Evolutionary conservation across 1,284 basidiomycete species (phyloP), one percentile per base, ranked within the genome.

Genomic region (Ustilago nuda): DNA sequence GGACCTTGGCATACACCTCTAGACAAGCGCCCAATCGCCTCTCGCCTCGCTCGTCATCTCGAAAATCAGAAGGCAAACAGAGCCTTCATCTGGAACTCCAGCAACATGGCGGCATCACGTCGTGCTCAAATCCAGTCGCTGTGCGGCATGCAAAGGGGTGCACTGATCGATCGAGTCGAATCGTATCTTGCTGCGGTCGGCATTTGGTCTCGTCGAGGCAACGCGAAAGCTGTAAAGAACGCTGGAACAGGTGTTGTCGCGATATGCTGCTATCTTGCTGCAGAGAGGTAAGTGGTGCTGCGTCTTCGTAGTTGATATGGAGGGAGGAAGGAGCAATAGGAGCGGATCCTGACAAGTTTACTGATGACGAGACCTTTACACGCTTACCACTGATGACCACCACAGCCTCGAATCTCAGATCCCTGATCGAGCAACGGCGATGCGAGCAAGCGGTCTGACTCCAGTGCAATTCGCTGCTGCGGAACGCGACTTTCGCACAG

Each of bases 111-210:
- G 15, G 64, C 67, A 0, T 78, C 76, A 35, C 59, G 76, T 39
- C 57, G 76, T 0, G 76, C 76, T 8, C 76, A 78, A 43, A 63
- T 78, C 13, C 76, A 73, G 27, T 53, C 64, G 48, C 66, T 78
- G n/a, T 73, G 71, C 51, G 71, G 71, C 19, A 56, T 62, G 35
- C 67, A 65, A n/a, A 56, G 59, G 8, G 76, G 76, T 8, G 57
- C 71, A 12, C 56, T 78, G 32, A 70, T 78, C 54, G 76, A 78
- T 46, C 63, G 76, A 30, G 72, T 64, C 57, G 76, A 78, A 45
- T 70, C 76, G 30, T 78, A 78, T 41, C 61, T 78, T 4, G 76
- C 76, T 19, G 76, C 76, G 4, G 72, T 78, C 23, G 72, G 74
- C 50, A 53, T 78, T 23, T 78, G 76, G 76, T 70, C 76, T 13